Evolutionary conservation across 305 asterid genomes (phyloP).

Genomic region (Salvia sclarea): DNA sequence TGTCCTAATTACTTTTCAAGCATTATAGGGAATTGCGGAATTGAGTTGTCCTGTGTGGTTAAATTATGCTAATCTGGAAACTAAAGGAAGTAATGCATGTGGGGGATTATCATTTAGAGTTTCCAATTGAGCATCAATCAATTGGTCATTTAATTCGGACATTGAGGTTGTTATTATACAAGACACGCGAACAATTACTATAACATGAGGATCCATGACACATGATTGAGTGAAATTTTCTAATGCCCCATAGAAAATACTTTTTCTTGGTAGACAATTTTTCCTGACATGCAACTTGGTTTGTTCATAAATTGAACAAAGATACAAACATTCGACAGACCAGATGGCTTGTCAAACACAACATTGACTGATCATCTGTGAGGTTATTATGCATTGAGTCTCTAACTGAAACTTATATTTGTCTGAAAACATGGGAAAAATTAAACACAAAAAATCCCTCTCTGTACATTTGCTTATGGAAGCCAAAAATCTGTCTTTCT

Average conservation of each 20-base stretch:
- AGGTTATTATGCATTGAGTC: not conserved
- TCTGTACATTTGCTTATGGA: not conserved
- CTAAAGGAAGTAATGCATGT: not conserved
- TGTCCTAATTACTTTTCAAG: not conserved
- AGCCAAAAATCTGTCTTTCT: not conserved
- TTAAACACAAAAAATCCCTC: not conserved
- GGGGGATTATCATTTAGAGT: conserved; percentile 10
- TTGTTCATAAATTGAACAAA: not conserved
- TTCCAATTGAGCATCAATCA: conserved; percentile 1
- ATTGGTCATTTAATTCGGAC: not conserved
- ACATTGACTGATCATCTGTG: not conserved
- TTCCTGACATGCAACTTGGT: not conserved
- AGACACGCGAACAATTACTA: not conserved
- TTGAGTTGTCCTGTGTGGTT: not conserved
- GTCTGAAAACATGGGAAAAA: not conserved
- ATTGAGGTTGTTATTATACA: not conserved
- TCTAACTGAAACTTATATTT: not conserved
- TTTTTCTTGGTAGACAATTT: not conserved
- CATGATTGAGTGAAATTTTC: not conserved
- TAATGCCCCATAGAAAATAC: not conserved
- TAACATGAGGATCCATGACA: not conserved
- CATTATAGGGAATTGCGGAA: not conserved
- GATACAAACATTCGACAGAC: not conserved
- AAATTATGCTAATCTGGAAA: not conserved
- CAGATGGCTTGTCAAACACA: conserved; percentile 4